Base-by-base conservation (phyloP, 306 rosid genomes). In the Abrus pulchellus region DNA sequence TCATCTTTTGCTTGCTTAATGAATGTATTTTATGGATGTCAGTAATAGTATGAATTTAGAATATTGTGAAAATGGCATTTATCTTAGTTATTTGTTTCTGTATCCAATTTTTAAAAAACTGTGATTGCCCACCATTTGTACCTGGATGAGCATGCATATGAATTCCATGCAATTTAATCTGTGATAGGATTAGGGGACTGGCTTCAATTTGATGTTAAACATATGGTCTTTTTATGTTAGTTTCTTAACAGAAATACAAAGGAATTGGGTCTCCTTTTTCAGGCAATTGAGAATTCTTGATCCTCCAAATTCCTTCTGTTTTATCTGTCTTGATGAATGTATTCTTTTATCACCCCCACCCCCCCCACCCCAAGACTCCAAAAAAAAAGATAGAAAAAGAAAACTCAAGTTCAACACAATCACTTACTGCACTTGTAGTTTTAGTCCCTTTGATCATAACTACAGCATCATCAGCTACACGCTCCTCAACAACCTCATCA, bases 401-500 rank as follows among this genome's bases (percentile, higher is more conserved):
- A 62, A 69, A 11, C 20, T 4, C 8, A 10, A 68, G 75, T 43
- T 43, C 32, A 47, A 82, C 12, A 12, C 14, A 80, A 48, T 64
- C 60, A 93, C 97, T 87, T 75, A 95, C 99, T 14, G 99, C 99
- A 77, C 98, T 86, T 0, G 90, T 68, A 80, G 75, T 91, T 87
- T 95, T 95, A 80, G 99, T 88, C 78, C 97, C 99, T 86, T 95
- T 95, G 75, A 95, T 92, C 97, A 95, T 65, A 62, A 92, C 53
- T 10, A 95, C 97, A 50, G 94, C 96, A 71, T 95, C 99, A 84
- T 93, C 98, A 80, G 98, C 49, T 86, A 93, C 74, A 44, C 97
- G 92, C 88, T 95, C 99, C 90, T 93, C 99, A 47, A 95, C 98
- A 84, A 95, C 99, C 90, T 95, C 98, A 10, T 92, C 99, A 5